These are phyloP conservation scores for Neonectria coccinea DNA, from an alignment of 2,329 filamentous ascomycete genomes.

Conservation along the genomic window DNA sequence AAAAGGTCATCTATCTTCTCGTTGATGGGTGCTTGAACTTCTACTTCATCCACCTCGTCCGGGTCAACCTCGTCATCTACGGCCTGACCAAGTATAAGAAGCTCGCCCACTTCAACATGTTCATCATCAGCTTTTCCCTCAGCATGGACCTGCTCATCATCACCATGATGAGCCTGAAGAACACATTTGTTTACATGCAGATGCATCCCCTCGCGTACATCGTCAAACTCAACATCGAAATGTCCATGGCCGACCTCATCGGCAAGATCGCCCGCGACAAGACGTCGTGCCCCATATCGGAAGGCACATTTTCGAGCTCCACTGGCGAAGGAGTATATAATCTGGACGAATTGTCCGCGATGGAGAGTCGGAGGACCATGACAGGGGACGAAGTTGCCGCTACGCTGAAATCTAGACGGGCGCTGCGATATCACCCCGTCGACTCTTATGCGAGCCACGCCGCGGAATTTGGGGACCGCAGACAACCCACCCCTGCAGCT, in stretches of 20 bases:
- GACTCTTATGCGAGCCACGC: conserved; percentile 3
- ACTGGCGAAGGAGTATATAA: conserved; percentile 30
- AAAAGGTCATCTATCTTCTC: conserved; percentile 46
- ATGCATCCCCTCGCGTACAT: conserved; percentile 65
- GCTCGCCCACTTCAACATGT: conserved; percentile 45
- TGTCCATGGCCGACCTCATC: conserved; percentile 66
- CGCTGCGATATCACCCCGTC: conserved; percentile 16
- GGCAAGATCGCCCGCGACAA: conserved; percentile 50
- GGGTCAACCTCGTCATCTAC: conserved; percentile 35
- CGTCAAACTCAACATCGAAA: conserved; percentile 67
- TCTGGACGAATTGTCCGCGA: conserved; percentile 6
- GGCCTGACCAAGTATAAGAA: conserved; percentile 43
- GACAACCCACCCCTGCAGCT: neutral
- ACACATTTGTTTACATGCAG: conserved; percentile 55
- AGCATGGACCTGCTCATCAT: conserved; percentile 46
- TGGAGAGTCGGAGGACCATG: conserved; percentile 22
- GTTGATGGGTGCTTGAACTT: conserved; percentile 42
- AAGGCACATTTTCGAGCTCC: conserved; percentile 35
- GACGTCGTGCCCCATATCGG: conserved; percentile 31
- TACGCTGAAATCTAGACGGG: conserved; percentile 30
- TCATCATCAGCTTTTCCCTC: conserved; percentile 44
- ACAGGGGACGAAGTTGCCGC: neutral
- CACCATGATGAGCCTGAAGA: conserved; percentile 45
- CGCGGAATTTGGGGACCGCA: neutral
- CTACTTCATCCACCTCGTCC: conserved; percentile 44